Base-by-base conservation (phyloP, 1,284 basidiomycete species). In the Sporisorium graminicola region DNA sequence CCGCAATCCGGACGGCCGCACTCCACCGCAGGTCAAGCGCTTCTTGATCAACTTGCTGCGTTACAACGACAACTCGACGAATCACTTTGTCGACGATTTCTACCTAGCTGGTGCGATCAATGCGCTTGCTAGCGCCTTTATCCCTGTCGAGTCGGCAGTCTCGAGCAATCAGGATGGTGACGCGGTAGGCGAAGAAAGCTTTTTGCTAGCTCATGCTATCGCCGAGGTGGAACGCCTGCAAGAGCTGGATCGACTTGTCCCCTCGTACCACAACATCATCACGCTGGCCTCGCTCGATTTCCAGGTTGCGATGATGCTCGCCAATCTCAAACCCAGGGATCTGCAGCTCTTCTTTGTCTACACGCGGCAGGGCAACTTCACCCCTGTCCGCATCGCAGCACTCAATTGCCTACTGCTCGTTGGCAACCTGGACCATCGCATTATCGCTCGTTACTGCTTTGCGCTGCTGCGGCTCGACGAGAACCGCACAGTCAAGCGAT, bases 1-100 rank as follows among this genome's bases (percentile, higher is more conserved):
- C 53, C 91, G 94, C 20, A 93, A 95, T 80, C 75, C 77, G 75
- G 92, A 91, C 70, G 93, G 93, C 29, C 93, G 93, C 85, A 92
- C 94, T 0, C 93, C 94, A 37, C 89, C 91, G 0, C 90, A 95
- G 65, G 93, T 97, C n/a, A 91, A 94, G 60, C 91, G 92, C 65
- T 94, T 97, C 84, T 88, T 99, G 47, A 91, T 97, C 75, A 94
- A 97, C 82, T 91, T 97, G 74, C 88, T 99, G 18, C 90, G 91
- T 3, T 94, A 94, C 85, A 98, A 99, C 85, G 95, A 98, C 86
- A 99, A 98, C 84, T 95, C 94, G 3, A 90, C 91, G 20, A 98
- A 98, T 31, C 81, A 94, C 92, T 96, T 91, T 81, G 93, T 94
- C 37, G 96, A 98, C 85, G 94, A 93, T 7, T 91, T 92, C 79